phyloP scores from a whole-genome alignment of 805 yeast genomes.

The Candida insectalens region DNA sequence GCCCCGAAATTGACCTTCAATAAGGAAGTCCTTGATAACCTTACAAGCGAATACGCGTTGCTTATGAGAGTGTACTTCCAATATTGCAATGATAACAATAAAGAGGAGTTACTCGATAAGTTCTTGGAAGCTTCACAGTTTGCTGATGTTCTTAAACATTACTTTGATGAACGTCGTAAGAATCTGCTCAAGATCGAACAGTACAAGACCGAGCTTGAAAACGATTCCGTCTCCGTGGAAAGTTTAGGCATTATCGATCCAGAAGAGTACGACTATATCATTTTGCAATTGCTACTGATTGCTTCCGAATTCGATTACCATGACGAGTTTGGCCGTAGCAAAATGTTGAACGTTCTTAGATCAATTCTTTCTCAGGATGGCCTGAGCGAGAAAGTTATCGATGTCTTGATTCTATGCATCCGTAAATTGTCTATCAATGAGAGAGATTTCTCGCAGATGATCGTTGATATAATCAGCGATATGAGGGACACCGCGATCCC shows the following conservation, averaged over 20 bases:
- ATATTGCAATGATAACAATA: constrained; percentile 47
- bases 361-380: constrained; percentile 48
- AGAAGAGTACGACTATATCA: constrained; percentile 58
- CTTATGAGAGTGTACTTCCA: constrained; percentile 58
- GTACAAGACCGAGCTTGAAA: constrained; percentile 10
- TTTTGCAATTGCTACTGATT: constrained; percentile 61
- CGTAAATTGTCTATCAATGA: constrained; percentile 67
- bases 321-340: constrained; percentile 85
- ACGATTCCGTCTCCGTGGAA: constrained; percentile 8
- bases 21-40: constrained; percentile 55
- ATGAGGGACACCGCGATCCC: constrained; percentile 61
- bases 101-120: constrained; percentile 48
- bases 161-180: constrained; percentile 39
- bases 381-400: constrained; percentile 43
- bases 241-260: constrained; percentile 31
- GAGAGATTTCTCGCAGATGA: constrained; percentile 74
- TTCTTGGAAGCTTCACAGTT: constrained; percentile 75
- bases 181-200: constrained; percentile 17
- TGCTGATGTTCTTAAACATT: constrained; percentile 47
- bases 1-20: constrained; percentile 49
- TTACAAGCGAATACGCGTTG: constrained; percentile 70
- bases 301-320: constrained; percentile 72
- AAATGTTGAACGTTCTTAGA: constrained; percentile 52
- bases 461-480: constrained; percentile 80
- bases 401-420: constrained; percentile 53